Percentiles rank a stretch among this genome's conserved stretches.
Evolutionary conservation across 352 stramenopile genomes (phyloP).

Genomic region (Phytophthora foliorum): DNA sequence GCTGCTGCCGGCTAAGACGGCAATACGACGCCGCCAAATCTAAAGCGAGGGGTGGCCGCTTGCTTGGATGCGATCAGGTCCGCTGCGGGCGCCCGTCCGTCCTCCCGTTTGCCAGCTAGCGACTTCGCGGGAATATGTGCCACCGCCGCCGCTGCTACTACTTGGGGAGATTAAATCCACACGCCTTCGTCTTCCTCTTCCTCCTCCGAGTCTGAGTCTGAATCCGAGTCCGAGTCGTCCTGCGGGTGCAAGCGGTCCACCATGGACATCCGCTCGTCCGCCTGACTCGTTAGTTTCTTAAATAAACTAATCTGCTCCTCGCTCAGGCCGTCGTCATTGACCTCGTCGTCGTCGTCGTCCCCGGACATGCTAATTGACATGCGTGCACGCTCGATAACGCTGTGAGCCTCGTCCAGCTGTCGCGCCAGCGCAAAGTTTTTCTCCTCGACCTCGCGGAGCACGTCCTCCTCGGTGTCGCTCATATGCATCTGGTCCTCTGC

Average conservation of each 20-base stretch:
- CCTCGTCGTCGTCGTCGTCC: conserved; percentile 77
- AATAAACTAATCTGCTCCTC: conserved; percentile 93
- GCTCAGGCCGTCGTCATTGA: conserved; percentile 67
- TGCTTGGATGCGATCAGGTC: conserved; percentile 34
- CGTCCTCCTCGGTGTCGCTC: conserved; percentile 72
- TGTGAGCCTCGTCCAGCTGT: conserved; percentile 86
- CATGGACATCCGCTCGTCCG: conserved; percentile 88
- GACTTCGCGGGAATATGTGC: conserved; percentile 8
- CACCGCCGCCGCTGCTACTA: conserved; percentile 23
- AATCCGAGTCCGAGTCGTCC: conserved; percentile 84
- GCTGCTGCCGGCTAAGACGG: conserved; percentile 24
- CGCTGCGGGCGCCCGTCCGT: conserved; percentile 12
- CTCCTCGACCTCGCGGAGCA: conserved; percentile 82
- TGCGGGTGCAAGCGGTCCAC: conserved; percentile 84
- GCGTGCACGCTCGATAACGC: conserved; percentile 83
- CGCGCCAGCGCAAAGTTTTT: conserved; percentile 89
- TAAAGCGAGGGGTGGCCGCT: conserved; percentile 39
- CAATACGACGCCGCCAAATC: conserved; percentile 35
- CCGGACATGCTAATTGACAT: conserved; percentile 90
- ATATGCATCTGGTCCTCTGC: conserved; percentile 82
- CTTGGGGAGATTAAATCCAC: conserved; percentile 76
- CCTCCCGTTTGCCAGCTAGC: conserved; percentile 28
- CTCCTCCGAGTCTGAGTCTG: conserved; percentile 67
- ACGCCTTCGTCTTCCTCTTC: conserved; percentile 82
- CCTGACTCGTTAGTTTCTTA: conserved; percentile 91